These are phyloP conservation scores for Kondoa subrosea DNA, from an alignment of 768 basidiomycete genomes.

Conservation along the genomic window DNA sequence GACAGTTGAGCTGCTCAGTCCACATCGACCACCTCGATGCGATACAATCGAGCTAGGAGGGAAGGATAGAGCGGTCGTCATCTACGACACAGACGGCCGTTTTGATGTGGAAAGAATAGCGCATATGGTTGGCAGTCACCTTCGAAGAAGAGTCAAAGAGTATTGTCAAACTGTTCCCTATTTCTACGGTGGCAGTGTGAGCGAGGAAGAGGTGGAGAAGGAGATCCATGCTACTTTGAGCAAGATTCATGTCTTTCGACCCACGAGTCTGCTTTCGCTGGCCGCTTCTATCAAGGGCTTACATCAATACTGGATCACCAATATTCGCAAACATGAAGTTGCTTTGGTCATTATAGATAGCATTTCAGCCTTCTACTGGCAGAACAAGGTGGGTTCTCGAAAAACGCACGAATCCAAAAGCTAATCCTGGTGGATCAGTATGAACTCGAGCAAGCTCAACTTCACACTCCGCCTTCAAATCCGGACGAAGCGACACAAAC, in stretches of 20 bases:
- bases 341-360: slow-evolving; percentile 8
- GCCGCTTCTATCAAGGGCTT: slow-evolving; percentile 50
- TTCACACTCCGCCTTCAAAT: neutral
- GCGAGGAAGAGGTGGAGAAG: slow-evolving; percentile 23
- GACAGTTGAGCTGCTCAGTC: slow-evolving; percentile 10
- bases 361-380: slow-evolving; percentile 19
- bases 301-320: slow-evolving; percentile 27
- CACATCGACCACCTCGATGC: slow-evolving; percentile 12
- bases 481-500: neutral
- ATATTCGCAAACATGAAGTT: neutral
- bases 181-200: slow-evolving; percentile 15
- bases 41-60: slow-evolving; percentile 37
- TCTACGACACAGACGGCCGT: slow-evolving; percentile 50
- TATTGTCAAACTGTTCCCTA: slow-evolving; percentile 16
- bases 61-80: slow-evolving; percentile 48
- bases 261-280: slow-evolving; percentile 50
- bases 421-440: slow-evolving; percentile 2
- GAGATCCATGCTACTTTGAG: slow-evolving; percentile 36
- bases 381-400: neutral
- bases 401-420: neutral
- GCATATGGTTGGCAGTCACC: slow-evolving; percentile 39
- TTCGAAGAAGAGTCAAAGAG: slow-evolving; percentile 28
- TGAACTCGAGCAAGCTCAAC: slow-evolving; percentile 8
- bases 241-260: slow-evolving; percentile 52
- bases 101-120: slow-evolving; percentile 46